Evolutionary conservation across 2,329 filamentous ascomycete species (phyloP).

Genomic region (Cladosporium velox): DNA sequence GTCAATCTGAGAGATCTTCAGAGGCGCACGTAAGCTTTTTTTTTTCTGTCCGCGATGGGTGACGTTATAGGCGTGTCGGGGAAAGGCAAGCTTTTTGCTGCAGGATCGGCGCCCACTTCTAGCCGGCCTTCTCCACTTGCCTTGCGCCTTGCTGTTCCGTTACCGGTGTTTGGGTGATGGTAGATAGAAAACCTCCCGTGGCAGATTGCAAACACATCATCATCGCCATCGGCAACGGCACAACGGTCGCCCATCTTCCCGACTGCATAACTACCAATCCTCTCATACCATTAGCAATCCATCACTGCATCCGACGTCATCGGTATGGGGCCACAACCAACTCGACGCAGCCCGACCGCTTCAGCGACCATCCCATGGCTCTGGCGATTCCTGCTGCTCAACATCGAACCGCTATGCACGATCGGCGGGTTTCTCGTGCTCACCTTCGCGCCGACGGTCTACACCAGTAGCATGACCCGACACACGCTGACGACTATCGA

Average conservation of each 20-base stretch:
- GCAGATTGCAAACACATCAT: neutral
- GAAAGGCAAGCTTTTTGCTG: conserved; percentile 4
- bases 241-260: neutral
- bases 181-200: neutral
- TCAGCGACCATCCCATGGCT: conserved; percentile 29
- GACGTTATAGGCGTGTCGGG: neutral
- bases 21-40: conserved; percentile 2
- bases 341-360: conserved; percentile 24
- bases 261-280: neutral
- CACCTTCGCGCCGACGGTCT: conserved; percentile 27
- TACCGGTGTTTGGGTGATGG: neutral
- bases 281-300: neutral
- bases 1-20: neutral
- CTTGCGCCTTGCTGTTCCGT: neutral
- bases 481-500: conserved; percentile 27
- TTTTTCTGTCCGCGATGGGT: conserved; percentile 3
- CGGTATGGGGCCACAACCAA: neutral
- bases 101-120: conserved; percentile 14
- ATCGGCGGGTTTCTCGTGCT: conserved; percentile 30
- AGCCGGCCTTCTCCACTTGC: conserved; percentile 12
- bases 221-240: neutral
- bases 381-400: conserved; percentile 33
- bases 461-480: conserved; percentile 30
- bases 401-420: conserved; percentile 33
- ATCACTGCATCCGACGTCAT: neutral